These are phyloP conservation scores for Scutellaria galericulata DNA, from an alignment of 257 asterid genomes.

Conservation along the genomic window DNA sequence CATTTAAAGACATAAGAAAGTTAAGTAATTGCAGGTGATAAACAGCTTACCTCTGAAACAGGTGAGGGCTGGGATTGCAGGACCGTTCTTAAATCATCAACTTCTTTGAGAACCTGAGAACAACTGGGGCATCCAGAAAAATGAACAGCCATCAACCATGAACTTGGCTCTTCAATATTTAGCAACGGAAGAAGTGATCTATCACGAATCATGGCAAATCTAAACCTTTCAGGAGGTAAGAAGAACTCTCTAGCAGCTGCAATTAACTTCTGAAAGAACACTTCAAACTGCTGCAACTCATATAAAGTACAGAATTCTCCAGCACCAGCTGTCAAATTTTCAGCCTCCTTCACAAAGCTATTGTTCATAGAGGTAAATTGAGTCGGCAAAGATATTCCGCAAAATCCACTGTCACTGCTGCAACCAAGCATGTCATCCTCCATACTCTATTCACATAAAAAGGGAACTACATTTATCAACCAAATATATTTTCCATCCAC, in stretches of 20 bases:
- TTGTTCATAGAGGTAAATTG: constrained; percentile 56
- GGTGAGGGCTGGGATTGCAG: constrained; percentile 63
- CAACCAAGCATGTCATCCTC: constrained; percentile 59
- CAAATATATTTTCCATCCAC: constrained; percentile 34
- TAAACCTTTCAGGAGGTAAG: constrained; percentile 79
- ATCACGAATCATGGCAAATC: constrained; percentile 71
- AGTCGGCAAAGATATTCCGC: constrained; percentile 49
- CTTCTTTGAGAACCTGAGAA: constrained; percentile 64
- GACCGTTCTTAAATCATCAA: constrained; percentile 61
- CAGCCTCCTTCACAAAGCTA: constrained; percentile 49
- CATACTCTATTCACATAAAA: constrained; percentile 49
- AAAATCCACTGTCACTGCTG: constrained; percentile 48
- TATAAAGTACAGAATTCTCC: constrained; percentile 56
- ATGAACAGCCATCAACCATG: constrained; percentile 66
- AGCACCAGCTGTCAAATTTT: constrained; percentile 46
- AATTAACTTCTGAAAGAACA: constrained; percentile 66
- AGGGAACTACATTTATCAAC: constrained; percentile 31
- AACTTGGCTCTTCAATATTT: constrained; percentile 58
- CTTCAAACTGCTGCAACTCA: constrained; percentile 63
- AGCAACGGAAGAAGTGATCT: constrained; percentile 68
- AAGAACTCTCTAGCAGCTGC: constrained; percentile 66
- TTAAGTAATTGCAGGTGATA: constrained; percentile 1
- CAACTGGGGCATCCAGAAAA: constrained; percentile 76
- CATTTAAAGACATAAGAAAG: constrained; percentile 16
- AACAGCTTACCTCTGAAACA: constrained; percentile 72